phyloP scores from a whole-genome alignment of 345 rosid genomes.

The Angophora floribunda region DNA sequence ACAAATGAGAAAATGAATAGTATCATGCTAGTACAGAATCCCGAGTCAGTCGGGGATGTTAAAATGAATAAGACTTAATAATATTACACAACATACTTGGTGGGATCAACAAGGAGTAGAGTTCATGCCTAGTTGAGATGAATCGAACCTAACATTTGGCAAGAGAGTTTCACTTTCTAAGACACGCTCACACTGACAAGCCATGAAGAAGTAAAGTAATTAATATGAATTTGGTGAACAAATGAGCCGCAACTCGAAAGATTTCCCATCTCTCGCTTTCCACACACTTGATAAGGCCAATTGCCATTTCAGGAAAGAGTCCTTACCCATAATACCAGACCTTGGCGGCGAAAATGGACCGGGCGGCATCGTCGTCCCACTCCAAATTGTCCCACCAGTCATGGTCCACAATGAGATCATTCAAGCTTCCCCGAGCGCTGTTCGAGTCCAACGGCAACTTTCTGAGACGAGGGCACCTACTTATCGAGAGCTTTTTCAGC shows the following conservation, averaged over 20 bases:
- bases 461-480: fast-evolving
- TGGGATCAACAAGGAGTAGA: background rate
- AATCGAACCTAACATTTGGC: background rate
- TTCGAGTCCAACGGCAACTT: background rate
- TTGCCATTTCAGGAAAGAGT: background rate
- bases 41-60: background rate
- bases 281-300: background rate
- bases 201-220: background rate
- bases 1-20: background rate
- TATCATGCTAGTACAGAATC: background rate
- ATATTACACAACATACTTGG: background rate
- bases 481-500: fast-evolving
- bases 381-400: background rate
- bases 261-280: background rate
- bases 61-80: background rate
- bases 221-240: background rate
- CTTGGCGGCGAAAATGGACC: background rate
- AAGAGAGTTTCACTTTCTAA: background rate
- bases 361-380: background rate
- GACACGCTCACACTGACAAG: background rate
- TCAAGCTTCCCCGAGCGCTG: background rate
- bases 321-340: too few species aligned
- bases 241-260: background rate
- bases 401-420: fast-evolving
- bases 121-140: background rate